Base-by-base conservation (phyloP, 768 basidiomycete genomes). In the Termitomyces sp. region DNA sequence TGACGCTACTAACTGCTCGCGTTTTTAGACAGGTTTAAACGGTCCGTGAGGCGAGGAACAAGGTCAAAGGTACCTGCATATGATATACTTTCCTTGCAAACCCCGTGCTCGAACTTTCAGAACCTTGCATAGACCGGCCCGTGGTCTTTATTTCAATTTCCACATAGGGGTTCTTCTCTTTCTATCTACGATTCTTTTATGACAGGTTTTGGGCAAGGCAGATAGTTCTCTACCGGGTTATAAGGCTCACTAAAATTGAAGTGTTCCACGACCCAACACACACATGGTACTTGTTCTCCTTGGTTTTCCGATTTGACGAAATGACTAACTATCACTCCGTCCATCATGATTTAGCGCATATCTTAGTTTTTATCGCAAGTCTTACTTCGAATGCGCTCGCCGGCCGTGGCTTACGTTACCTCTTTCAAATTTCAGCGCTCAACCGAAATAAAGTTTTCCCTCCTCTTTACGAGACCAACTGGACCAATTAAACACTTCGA, bases 401-500 rank as follows among this genome's bases (percentile, higher is more conserved):
- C 12, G 28, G 51, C 9, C 43, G 59, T 60, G n/a, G 48, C 46
- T 40, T 49, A 21, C 21, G 26, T 43, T 41, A 14, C 22, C 15
- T 46, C 26, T 30, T 55, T 22, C 3, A 34, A 19, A 45, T 45
- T 38, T 17, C n/a, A 26, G 15, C 15, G 17, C 2, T 3, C 26
- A 21, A 19, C 12, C 35, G 8, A 45, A 45, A 45, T 21, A 45
- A 10, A 75, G 73, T 74, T 21, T 60, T 63, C 9, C 54, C 68
- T 22, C 71, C 71, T 0, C 50, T 71, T 22, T 73, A 63, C 32
- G 54, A 63, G 34, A 66, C 70, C 71, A 17, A 69, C 70, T 24
- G 74, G 72, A 0, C 49, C 70, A 2, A 63, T 75, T 10, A 76
- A 74, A 57, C 74, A 73, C 21, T 45, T 63, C 4, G 74, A 74